Base-by-base conservation (phyloP, 805 yeast genomes). In the Saccharomycopsis sp. region DNA sequence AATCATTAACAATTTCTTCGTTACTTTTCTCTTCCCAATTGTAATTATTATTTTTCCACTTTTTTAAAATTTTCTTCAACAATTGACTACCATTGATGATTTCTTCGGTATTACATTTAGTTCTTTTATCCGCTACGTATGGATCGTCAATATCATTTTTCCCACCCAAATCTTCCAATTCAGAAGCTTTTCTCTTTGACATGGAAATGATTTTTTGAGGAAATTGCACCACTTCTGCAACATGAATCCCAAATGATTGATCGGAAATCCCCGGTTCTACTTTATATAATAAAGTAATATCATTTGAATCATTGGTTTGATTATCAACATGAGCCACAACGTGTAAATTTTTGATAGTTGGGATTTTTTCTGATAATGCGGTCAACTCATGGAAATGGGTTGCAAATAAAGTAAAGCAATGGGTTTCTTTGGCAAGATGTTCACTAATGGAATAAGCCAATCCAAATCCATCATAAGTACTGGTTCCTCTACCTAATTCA, bases 381-480 rank as follows among this genome's bases (percentile, higher is more conserved):
- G 97, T 92, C 45, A 92, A 68, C 58, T 92, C 98, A 59, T 92
- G 97, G 69, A 92, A 92, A 66, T 92, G 98, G 0, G 98, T 92
- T 0, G 98, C 97, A 67, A 92, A 92, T 42, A 92, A 55, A 0
- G 94, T 76, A 59, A 87, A 86, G 48, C 96, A 79, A 37, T 71
- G 67, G 38, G 83, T 70, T 37, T 79, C 66, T 15, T 67, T 67
- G 2, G 92, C 79, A 44, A 89, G 76, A 59, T 79, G 78, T 54
- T 88, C 95, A 49, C 89, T 81, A 41, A 92, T 92, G 0, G 96
- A 81, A 94, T 96, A 92, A 0, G 98, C 98, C 31, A 92, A 68
- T 0, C 98, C 98, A 64, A 92, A 92, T 0, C 98, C 98, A 60
- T 92, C 98, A 59, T 88, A 89, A 0, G 98, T 83, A 34, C 77